Conservation (phyloP, 176 grass and related monocot genomes). For the Cymbopogon citratus region DNA sequence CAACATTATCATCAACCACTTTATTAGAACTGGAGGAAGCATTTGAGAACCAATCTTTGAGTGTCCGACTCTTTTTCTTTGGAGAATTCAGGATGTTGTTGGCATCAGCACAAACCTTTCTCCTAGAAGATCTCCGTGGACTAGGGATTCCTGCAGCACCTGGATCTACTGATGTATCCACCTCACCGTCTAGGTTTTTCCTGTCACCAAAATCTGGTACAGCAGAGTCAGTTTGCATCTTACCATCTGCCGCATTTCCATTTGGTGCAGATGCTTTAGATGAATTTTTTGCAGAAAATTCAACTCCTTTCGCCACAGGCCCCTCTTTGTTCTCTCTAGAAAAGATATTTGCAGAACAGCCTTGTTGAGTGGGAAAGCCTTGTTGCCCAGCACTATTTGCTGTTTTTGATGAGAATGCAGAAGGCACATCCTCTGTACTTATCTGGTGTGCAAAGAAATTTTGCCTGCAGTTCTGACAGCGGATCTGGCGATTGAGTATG, state of each 20-base stretch:
- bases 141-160: slow-evolving; percentile 18
- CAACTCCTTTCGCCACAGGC: too few relatives aligned
- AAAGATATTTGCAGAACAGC: too few relatives aligned
- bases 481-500: slow-evolving; percentile 36
- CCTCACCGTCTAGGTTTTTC: not conserved
- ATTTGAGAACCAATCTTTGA: not conserved
- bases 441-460: slow-evolving; percentile 52
- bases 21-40: not conserved
- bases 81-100: not conserved
- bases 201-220: too few relatives aligned
- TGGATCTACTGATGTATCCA: not conserved
- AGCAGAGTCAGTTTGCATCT: too few relatives aligned
- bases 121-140: slow-evolving; percentile 34
- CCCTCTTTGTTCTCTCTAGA: too few relatives aligned
- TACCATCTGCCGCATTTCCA: too few relatives aligned
- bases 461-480: slow-evolving; percentile 47
- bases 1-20: slow-evolving; percentile 11
- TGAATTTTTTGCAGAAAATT: too few relatives aligned
- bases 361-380: too few relatives aligned
- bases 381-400: slow-evolving; percentile 15
- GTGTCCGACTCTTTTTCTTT: too few relatives aligned
- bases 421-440: not conserved
- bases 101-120: slow-evolving; percentile 27
- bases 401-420: slow-evolving; percentile 26
- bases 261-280: too few relatives aligned